Conservation (phyloP, 1,139 yeast genomes). For the Magnusiomyces magnusii region DNA sequence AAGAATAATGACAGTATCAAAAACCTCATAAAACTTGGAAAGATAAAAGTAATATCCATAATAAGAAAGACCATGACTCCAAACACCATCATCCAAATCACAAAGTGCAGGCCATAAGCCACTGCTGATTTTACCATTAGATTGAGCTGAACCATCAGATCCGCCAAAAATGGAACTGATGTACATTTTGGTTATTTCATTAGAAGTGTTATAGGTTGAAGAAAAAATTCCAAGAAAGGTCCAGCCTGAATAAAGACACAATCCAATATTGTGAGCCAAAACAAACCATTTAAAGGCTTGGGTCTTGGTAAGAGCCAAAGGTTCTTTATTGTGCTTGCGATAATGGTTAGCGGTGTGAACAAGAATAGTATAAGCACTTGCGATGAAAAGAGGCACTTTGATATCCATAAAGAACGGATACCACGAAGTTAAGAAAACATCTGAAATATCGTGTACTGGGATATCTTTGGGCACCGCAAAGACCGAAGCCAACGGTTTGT, state of each 20-base stretch:
- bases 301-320: conserved; percentile 44
- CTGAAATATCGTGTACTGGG: too few relatives aligned
- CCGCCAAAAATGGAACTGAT: conserved; percentile 12
- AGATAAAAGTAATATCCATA: conserved; percentile 64
- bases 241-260: conserved; percentile 64
- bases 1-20: conserved; percentile 61
- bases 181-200: conserved; percentile 18
- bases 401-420: conserved; percentile 37
- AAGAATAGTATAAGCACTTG: conserved; percentile 49
- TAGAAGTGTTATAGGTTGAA: conserved; percentile 38
- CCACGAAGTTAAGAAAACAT: conserved; percentile 23
- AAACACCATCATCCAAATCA: conserved; percentile 54
- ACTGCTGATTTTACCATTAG: too few relatives aligned
- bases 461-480: too few relatives aligned
- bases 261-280: conserved; percentile 51
- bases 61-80: conserved; percentile 48
- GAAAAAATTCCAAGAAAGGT: conserved; percentile 60
- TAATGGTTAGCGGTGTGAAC: conserved; percentile 51
- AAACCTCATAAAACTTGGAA: conserved; percentile 65
- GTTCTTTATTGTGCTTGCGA: conserved; percentile 44
- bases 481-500: too few relatives aligned
- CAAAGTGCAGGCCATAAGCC: conserved; percentile 56
- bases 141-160: conserved; percentile 5
- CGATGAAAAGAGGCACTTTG: conserved; percentile 50
- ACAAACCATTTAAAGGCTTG: conserved; percentile 48